These are phyloP conservation scores for Cercospora sp. DNA, from an alignment of 2,329 filamentous ascomycete genomes.

Conservation along the genomic window DNA sequence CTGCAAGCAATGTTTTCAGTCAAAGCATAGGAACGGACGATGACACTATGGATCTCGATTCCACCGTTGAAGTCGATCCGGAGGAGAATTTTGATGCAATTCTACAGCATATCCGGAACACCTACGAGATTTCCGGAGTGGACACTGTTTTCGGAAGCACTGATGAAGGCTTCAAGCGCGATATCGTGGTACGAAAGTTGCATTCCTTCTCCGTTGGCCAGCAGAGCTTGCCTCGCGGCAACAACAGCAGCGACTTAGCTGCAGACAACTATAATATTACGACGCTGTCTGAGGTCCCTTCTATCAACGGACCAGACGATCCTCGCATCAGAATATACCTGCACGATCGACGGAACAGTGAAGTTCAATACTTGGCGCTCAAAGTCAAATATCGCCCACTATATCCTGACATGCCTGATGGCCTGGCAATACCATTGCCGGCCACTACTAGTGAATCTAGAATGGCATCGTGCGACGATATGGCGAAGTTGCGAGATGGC, in stretches of 20 bases:
- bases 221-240: slow-evolving; percentile 14
- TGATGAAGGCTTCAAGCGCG: slow-evolving; percentile 38
- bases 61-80: slow-evolving; percentile 30
- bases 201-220: slow-evolving; percentile 30
- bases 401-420: slow-evolving; percentile 28
- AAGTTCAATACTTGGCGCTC: slow-evolving; percentile 30
- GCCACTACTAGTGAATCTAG: slow-evolving; percentile 25
- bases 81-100: slow-evolving; percentile 35
- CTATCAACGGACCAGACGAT: slow-evolving; percentile 24
- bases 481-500: slow-evolving; percentile 29
- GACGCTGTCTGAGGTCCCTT: slow-evolving; percentile 23
- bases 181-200: slow-evolving; percentile 40
- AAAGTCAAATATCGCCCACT: slow-evolving; percentile 33
- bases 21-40: slow-evolving; percentile 38
- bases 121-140: slow-evolving; percentile 34
- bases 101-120: slow-evolving; percentile 34
- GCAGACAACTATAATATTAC: slow-evolving; percentile 20
- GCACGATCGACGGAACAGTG: slow-evolving; percentile 29
- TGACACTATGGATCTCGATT: slow-evolving; percentile 40
- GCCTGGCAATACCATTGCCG: slow-evolving; percentile 30
- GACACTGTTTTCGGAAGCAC: slow-evolving; percentile 37
- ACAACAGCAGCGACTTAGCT: neutral
- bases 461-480: slow-evolving; percentile 29
- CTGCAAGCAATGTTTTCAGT: slow-evolving; percentile 50
- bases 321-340: slow-evolving; percentile 33